Evolutionary conservation across 2,329 filamentous ascomycete genomes (phyloP).

Genomic region (Pestalotiopsis sp.): DNA sequence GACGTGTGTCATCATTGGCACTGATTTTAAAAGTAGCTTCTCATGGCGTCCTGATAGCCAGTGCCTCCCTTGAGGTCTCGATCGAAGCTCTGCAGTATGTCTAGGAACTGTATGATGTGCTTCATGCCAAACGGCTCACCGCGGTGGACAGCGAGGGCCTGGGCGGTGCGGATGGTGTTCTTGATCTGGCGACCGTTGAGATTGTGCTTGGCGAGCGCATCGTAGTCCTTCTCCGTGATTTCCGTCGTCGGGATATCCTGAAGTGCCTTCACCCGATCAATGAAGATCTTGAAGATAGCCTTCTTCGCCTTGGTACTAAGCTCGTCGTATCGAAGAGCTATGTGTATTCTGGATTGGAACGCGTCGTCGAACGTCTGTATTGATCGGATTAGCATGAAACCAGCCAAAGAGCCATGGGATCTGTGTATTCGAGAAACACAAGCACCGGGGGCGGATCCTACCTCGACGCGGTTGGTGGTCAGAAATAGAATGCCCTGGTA

Average conservation of each 20-base stretch:
- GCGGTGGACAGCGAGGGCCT: conserved; percentile 80
- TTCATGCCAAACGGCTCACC: conserved; percentile 71
- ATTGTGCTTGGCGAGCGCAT: conserved; percentile 65
- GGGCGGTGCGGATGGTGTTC: conserved; percentile 81
- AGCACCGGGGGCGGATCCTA: conserved; percentile 25
- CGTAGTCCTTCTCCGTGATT: conserved; percentile 69
- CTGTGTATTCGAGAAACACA: background rate
- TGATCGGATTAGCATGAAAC: background rate
- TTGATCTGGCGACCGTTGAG: conserved; percentile 75
- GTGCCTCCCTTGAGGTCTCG: conserved; percentile 79
- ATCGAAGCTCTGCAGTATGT: conserved; percentile 81
- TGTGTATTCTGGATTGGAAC: conserved; percentile 85
- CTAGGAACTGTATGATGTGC: conserved; percentile 81
- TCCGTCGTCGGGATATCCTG: conserved; percentile 41
- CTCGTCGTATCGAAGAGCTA: conserved; percentile 79
- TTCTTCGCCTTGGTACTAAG: conserved; percentile 73
- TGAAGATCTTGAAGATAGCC: conserved; percentile 82
- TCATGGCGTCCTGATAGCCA: conserved; percentile 66
- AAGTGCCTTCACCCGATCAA: conserved; percentile 69
- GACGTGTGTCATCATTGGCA: too few species aligned
- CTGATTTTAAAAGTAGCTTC: background rate
- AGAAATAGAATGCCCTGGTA: conserved; percentile 90
- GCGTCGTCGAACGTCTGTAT: conserved; percentile 80
- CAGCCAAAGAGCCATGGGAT: background rate
- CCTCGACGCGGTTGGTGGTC: conserved; percentile 83